Conservation (phyloP, 371 early-diverging fungal species). For the Apophysomyces elegans region DNA sequence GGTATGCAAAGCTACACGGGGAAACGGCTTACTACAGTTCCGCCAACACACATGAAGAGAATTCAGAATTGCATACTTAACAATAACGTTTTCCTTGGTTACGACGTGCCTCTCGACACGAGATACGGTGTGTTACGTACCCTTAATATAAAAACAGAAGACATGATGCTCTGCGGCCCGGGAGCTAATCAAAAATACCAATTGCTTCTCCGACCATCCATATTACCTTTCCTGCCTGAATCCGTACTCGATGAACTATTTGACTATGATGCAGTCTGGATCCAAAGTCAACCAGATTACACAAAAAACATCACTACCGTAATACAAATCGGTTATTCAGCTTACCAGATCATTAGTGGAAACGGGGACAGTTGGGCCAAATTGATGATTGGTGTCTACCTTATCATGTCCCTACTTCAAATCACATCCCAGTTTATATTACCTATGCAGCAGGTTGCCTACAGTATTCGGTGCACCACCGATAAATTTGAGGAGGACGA, state of each 20-base stretch:
- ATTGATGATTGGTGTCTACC: background rate
- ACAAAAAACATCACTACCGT: background rate
- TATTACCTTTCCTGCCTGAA: background rate
- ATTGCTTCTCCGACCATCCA: background rate
- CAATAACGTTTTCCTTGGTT: slow-evolving; percentile 1
- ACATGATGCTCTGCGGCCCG: slow-evolving; percentile 7
- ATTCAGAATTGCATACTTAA: background rate
- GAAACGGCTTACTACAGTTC: background rate
- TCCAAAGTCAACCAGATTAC: slow-evolving; percentile 6
- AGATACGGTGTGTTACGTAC: background rate
- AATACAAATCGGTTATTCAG: slow-evolving; percentile 1
- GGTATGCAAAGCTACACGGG: background rate
- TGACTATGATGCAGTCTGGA: slow-evolving; percentile 4
- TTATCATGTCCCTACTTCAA: slow-evolving; percentile 1
- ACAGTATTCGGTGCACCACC: background rate
- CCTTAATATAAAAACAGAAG: background rate
- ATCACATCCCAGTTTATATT: background rate
- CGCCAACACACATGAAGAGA: background rate
- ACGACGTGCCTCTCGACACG: background rate
- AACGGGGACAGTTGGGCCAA: slow-evolving; percentile 5
- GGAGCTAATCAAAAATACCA: slow-evolving; percentile 4
- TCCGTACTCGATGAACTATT: background rate
- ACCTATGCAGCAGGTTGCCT: background rate
- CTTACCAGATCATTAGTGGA: background rate
- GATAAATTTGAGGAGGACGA: slow-evolving; percentile 3